phyloP scores from a whole-genome alignment of 2,329 filamentous ascomycete species.

The Fonsecaea erecta region DNA sequence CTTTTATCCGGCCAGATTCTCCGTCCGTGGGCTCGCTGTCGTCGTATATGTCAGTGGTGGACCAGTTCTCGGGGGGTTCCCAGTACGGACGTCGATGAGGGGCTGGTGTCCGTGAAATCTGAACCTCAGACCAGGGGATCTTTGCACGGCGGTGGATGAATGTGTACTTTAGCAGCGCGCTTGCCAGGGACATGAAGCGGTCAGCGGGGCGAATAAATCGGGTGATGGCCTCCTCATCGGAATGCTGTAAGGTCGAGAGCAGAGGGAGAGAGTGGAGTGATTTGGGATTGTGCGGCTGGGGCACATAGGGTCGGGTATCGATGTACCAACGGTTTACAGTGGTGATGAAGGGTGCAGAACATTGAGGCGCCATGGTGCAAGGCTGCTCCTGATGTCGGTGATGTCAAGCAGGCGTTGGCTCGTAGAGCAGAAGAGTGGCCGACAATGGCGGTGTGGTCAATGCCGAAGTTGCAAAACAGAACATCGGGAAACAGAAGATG shows the following conservation, averaged over 20 bases:
- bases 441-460: background rate
- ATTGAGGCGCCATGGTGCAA: slow-evolving; percentile 14
- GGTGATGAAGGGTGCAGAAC: slow-evolving; percentile 11
- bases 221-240: slow-evolving; percentile 57
- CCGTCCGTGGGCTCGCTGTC: slow-evolving; percentile 11
- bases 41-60: slow-evolving; percentile 14
- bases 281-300: slow-evolving; percentile 31
- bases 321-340: slow-evolving; percentile 51
- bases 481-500: background rate
- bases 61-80: slow-evolving; percentile 45
- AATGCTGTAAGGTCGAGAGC: slow-evolving; percentile 46
- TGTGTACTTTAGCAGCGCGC: slow-evolving; percentile 64
- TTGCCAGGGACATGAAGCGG: slow-evolving; percentile 65
- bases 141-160: slow-evolving; percentile 61
- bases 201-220: slow-evolving; percentile 61
- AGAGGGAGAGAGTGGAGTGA: slow-evolving; percentile 44
- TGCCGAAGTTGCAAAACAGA: background rate
- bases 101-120: slow-evolving; percentile 57
- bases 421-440: background rate
- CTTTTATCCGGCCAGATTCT: slow-evolving; percentile 11
- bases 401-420: background rate
- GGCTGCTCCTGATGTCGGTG: background rate
- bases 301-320: slow-evolving; percentile 46
- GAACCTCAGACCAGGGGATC: slow-evolving; percentile 62
- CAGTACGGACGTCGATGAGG: slow-evolving; percentile 59